A percentile compares a stretch with the other conserved stretches of the same genome.
These are phyloP conservation scores for Phytophthora tubulina DNA, from an alignment of 352 stramenopile species.

Conservation along the genomic window DNA sequence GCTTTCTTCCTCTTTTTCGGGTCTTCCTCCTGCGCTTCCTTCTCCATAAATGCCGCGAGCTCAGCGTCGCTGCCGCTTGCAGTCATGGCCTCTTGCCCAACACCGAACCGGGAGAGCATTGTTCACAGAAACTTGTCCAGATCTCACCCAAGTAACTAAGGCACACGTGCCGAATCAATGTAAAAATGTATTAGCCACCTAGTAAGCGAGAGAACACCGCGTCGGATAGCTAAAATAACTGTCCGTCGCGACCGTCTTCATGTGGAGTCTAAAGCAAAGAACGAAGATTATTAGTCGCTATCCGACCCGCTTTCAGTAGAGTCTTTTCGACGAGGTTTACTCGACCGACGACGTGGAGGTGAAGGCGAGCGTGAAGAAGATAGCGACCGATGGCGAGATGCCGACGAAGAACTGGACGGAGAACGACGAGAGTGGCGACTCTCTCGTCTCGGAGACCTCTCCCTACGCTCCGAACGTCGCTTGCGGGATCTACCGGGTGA, in stretches of 20 bases:
- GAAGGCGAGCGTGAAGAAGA: conserved; percentile 48
- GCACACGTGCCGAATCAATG: conserved; percentile 20
- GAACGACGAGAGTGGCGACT: conserved; percentile 35
- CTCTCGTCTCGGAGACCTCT: conserved; percentile 18
- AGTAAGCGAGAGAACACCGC: conserved; percentile 6
- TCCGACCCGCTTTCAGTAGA: conserved; percentile 28
- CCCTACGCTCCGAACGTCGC: conserved; percentile 21
- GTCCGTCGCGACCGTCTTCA: background rate
- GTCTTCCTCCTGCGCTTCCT: conserved; percentile 52
- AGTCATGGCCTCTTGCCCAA: conserved; percentile 18
- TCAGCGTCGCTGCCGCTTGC: conserved; percentile 52
- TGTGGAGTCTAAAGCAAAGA: background rate
- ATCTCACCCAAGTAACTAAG: background rate
- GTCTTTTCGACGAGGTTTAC: conserved; percentile 34
- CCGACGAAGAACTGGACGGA: conserved; percentile 37
- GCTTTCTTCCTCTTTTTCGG: conserved; percentile 47
- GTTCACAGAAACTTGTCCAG: too few relatives aligned
- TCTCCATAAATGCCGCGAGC: conserved; percentile 63
- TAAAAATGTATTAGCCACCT: conserved; percentile 36
- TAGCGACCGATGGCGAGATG: conserved; percentile 29
- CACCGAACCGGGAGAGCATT: conserved; percentile 35
- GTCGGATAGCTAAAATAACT: conserved; percentile 23
- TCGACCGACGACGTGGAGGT: conserved; percentile 32
- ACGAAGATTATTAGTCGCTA: conserved; percentile 30
- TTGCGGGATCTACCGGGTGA: conserved; percentile 28